A percentile compares a stretch with the other conserved stretches of the same genome.
These are phyloP conservation scores for Fomes fomentarius DNA, from an alignment of 1,284 basidiomycete genomes.

Conservation along the genomic window DNA sequence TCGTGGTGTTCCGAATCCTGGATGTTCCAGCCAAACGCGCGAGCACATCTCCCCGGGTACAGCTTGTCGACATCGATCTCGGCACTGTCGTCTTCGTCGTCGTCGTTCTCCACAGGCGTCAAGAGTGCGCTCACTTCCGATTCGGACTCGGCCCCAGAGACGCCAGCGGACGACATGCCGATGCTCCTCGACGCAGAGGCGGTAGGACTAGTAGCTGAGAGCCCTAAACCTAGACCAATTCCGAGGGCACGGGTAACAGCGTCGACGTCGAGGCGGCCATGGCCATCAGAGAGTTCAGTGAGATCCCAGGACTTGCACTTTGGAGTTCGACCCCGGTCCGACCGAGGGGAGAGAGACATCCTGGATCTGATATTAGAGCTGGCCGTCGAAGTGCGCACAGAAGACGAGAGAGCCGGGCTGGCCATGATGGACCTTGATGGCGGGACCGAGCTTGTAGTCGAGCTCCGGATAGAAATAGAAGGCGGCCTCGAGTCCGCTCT, in stretches of 20 bases:
- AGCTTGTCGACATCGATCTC: too few species aligned
- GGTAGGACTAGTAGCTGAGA: neutral
- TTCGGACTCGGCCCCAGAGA: neutral
- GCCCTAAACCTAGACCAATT: conserved; percentile 22
- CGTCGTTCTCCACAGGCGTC: neutral
- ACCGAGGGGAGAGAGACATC: neutral
- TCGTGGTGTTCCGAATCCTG: too few species aligned
- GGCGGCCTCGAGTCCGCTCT: neutral
- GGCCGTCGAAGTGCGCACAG: neutral
- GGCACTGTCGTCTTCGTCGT: neutral
- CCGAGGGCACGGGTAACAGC: conserved; percentile 33
- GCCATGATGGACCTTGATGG: neutral
- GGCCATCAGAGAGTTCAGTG: conserved; percentile 25
- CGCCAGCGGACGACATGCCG: neutral
- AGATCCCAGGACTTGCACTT: conserved; percentile 27
- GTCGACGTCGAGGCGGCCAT: conserved; percentile 35
- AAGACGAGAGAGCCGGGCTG: neutral
- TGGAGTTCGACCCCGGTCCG: neutral
- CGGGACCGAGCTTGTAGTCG: neutral
- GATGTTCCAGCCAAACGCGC: conserved; percentile 9
- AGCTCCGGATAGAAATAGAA: neutral
- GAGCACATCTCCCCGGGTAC: conserved; percentile 2
- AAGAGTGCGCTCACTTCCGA: neutral
- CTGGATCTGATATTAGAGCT: neutral
- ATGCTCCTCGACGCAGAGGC: neutral